Evolutionary conservation across 2,329 filamentous ascomycete genomes (phyloP), one percentile per base, ranked within the genome.

Genomic region (Fusarium secorum): DNA sequence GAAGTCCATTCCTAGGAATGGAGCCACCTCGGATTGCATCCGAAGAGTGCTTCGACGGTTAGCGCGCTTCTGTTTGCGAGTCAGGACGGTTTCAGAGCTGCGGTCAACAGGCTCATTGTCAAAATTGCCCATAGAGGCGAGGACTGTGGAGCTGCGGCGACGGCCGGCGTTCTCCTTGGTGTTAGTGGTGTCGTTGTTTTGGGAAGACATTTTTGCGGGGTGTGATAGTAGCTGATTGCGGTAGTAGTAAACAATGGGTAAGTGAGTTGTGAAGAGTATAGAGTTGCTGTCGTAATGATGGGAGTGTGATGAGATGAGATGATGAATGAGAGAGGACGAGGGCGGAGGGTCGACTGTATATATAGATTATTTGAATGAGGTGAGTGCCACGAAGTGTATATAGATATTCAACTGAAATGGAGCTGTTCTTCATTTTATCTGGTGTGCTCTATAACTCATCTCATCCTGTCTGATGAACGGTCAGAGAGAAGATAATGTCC

Each of bases 41-140:
- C 67, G 62, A 0, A 61, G 41, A 7, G 38, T 70, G 7, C 53
- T 42, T 0, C 67, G 67, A 0, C 57, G 55, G 3, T 51, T 33
- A 0, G 11, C 15, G 0, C 46, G 46, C 46, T 35, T 51, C 13
- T 30, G 36, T 9, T 44, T 58, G 0, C 67, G 61, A 6, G 56
- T 38, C 2, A 41, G 4, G 0, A 11, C 20, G 0, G 39, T 51
- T 0, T 67, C 51, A 0, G 38, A 0, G 10, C 49, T 57, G 1
- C 65, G 56, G 1, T 68, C 65, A 0, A 68, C 30, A 0, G 11
- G 4, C 1, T 28, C 18, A 1, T 68, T 68, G 0, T 0, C 49
- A 4, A 46, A 13, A 15, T 66, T 67, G 4, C 64, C 64, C 42
- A 55, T 30, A 1, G 35, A 2, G 4, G 59, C 24, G 3, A 17